Conservation (phyloP, 768 basidiomycete genomes). For the Pleurotus eryngii region DNA sequence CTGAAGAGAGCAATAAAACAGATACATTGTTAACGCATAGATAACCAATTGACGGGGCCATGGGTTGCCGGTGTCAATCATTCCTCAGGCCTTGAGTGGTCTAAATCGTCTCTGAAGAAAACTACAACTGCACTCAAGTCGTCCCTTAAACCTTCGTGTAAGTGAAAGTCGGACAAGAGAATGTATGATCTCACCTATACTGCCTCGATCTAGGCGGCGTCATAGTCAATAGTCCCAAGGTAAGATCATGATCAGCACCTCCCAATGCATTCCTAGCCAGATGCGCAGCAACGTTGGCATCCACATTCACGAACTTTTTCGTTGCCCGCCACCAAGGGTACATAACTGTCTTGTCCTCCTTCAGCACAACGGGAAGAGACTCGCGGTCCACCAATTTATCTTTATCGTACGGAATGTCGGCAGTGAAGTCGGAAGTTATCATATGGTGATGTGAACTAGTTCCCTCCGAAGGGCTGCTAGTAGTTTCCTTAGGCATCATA, state of each 20-base stretch:
- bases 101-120: slow-evolving; percentile 1
- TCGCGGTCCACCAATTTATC: slow-evolving; percentile 11
- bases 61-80: not conserved
- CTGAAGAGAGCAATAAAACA: too few species aligned
- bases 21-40: too few species aligned
- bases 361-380: slow-evolving; percentile 27
- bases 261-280: slow-evolving; percentile 53
- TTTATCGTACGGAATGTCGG: not conserved
- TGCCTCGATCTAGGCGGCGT: slow-evolving; percentile 32
- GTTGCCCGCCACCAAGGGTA: slow-evolving; percentile 32
- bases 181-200: slow-evolving; percentile 28
- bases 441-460: not conserved
- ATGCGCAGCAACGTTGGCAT: slow-evolving; percentile 45
- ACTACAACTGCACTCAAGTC: slow-evolving; percentile 2
- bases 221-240: slow-evolving; percentile 35
- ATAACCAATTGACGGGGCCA: too few species aligned
- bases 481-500: not conserved
- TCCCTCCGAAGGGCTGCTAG: not conserved
- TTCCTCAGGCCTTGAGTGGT: not conserved
- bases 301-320: slow-evolving; percentile 37
- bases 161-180: too few species aligned
- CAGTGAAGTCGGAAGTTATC: not conserved
- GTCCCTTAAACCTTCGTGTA: not conserved
- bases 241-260: slow-evolving; percentile 42
- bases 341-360: slow-evolving; percentile 28